Evolutionary conservation across 2,329 filamentous ascomycete species (phyloP), one percentile per base, ranked within the genome.

Genomic region (Stagonosporopsis vannaccii): DNA sequence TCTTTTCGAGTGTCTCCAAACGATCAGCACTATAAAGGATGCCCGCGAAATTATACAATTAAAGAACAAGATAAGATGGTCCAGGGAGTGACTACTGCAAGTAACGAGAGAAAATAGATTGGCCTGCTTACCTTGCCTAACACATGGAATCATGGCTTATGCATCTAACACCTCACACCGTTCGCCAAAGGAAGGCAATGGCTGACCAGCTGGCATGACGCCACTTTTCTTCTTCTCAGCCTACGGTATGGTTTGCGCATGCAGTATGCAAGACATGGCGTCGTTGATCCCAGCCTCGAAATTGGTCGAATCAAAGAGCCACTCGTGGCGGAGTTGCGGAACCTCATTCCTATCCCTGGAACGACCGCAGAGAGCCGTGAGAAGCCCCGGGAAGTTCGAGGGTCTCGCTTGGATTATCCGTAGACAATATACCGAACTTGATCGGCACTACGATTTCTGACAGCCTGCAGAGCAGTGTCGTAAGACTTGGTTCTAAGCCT

Each of bases 111-210:
- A 46, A 33, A 33, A 49, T 25, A 53, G 58, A 56, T 56, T 52
- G 49, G 62, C 52, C 56, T 56, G 56, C 59, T 60, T 61, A 62
- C 59, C 51, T 56, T 56, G 35, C 44, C 50, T 57, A 47, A 32
- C 41, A 42, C 40, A 32, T 40, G 36, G 33, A 25, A 51, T 35
- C 42, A 47, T 39, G 47, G 47, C 53, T 42, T 30, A 62, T 62
- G 63, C 61, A 60, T 41, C 60, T 62, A 62, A 62, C 23, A 55
- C 40, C 56, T 60, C 62, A 65, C 63, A 69, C 66, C 66, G 66
- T 64, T 68, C 60, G 50, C 48, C 40, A 48, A 48, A 63, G 53
- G 41, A 55, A 56, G 57, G 46, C 51, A 51, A 47, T 44, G 42
- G 52, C 49, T 58, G 55, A 46, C 33, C 50, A 56, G 41, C 47